These are phyloP conservation scores for Anthostomella pinea DNA, from an alignment of 2,329 filamentous ascomycete genomes.

Conservation along the genomic window DNA sequence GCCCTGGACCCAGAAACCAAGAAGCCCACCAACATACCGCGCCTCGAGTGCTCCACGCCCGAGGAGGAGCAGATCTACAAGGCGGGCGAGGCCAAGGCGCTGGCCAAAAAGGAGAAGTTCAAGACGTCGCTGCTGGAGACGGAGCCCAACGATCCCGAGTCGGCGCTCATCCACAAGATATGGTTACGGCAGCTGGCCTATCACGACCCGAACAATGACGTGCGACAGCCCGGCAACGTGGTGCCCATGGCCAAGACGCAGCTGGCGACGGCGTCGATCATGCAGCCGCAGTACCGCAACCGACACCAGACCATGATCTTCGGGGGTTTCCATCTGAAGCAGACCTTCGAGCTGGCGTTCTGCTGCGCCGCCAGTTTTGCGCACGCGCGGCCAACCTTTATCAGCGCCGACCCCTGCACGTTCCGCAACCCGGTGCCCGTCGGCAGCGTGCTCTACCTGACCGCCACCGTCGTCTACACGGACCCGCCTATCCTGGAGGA, in stretches of 20 bases:
- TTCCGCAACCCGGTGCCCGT: conserved; percentile 75
- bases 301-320: conserved; percentile 75
- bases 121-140: conserved; percentile 62
- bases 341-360: conserved; percentile 74
- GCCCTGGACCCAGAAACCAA: conserved; percentile 67
- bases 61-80: conserved; percentile 64
- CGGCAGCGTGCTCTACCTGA: conserved; percentile 71
- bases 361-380: conserved; percentile 71
- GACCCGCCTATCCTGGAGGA: conserved; percentile 51
- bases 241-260: conserved; percentile 61
- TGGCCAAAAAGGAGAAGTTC: conserved; percentile 60
- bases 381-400: conserved; percentile 66
- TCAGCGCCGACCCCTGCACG: conserved; percentile 70
- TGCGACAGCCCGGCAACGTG: conserved; percentile 35
- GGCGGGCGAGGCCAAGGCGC: conserved; percentile 57
- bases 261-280: conserved; percentile 62
- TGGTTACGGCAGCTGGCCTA: conserved; percentile 68
- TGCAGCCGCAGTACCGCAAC: conserved; percentile 61
- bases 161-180: conserved; percentile 68
- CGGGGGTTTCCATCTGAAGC: conserved; percentile 70
- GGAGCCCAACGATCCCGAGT: conserved; percentile 69
- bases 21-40: conserved; percentile 57
- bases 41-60: conserved; percentile 55
- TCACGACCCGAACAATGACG: conserved; percentile 38
- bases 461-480: conserved; percentile 68